Base-by-base conservation (phyloP, 768 basidiomycete genomes). In the Tylopilus felleus region DNA sequence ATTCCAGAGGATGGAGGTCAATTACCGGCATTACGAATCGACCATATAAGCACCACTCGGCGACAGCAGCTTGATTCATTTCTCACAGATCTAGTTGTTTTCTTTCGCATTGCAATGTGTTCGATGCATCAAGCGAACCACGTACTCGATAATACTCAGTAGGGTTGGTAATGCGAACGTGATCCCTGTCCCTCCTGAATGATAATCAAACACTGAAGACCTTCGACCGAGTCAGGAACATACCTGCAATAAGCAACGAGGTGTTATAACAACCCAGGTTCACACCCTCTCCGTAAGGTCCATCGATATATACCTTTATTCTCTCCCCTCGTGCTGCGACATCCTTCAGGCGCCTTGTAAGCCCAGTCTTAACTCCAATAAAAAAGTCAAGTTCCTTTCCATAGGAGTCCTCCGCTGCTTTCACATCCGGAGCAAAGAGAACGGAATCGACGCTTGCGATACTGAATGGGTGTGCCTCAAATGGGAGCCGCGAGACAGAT, bases 391-490 rank as follows among this genome's bases (percentile, higher is more conserved):
- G 64, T 29, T 80, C 72, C 54, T 73, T 74, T 40, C 58, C 54
- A 51, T 60, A 59, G 8, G 49, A 33, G 3, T 33, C 49, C 6
- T 39, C 55, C n/a, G 8, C 31, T 0, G n/a, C 7, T 40, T 41
- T 47, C 5, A 38, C 10, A 19, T 56, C 60, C 17, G 55, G 31
- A n/a, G 52, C 42, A 38, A 56, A 61, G 9, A 64, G 50, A 5
- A 38, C 27, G 3, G 59, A 54, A 49, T 73, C 65, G 13, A 73
- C 64, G 12, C 71, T 77, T 2, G 80, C 72, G 46, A 84, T 82
- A 0, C 82, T 81, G 64, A 85, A 84, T 8, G 82, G 83, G 55
- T 84, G 82, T 13, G 78, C 69, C 61, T 84, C 77, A 39, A 77
- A 73, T 8, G 77, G 75, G 13, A 73, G 60, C 2, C 56, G 52